phyloP scores from a whole-genome alignment of 768 basidiomycete species.

The Agrocybe chaxingu region DNA sequence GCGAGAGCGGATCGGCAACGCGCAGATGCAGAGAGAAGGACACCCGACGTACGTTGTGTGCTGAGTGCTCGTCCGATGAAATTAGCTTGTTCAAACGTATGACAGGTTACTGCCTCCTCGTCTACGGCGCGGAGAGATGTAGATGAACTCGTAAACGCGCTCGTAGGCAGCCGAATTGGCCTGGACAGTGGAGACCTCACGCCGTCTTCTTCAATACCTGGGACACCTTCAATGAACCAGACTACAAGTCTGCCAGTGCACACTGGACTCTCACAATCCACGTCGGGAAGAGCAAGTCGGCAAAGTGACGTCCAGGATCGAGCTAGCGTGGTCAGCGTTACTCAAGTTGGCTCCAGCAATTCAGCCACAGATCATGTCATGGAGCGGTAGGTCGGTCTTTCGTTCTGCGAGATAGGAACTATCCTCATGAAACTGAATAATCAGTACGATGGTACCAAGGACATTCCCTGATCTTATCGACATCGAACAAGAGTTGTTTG shows the following conservation, averaged over 20 bases:
- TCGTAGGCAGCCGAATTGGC: constrained; percentile 45
- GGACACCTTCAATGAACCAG: constrained; percentile 55
- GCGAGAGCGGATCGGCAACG: constrained; percentile 70
- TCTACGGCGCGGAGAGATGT: constrained; percentile 51
- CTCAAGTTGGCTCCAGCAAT: constrained; percentile 44
- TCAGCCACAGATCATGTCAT: constrained; percentile 66
- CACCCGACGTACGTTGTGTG: constrained; percentile 30
- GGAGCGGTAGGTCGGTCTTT: constrained; percentile 50
- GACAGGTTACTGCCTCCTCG: constrained; percentile 20
- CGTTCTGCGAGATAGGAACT: neutral
- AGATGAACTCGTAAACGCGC: constrained; percentile 65
- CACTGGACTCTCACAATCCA: constrained; percentile 32
- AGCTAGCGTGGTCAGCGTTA: constrained; percentile 32
- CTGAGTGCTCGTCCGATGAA: neutral
- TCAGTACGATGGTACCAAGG: constrained; percentile 61
- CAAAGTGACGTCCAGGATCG: constrained; percentile 59
- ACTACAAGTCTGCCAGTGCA: constrained; percentile 31
- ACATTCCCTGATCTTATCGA: constrained; percentile 80
- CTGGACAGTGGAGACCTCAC: constrained; percentile 65
- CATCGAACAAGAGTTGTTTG: constrained; percentile 86
- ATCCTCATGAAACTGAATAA: constrained; percentile 6
- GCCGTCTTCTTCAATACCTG: constrained; percentile 68
- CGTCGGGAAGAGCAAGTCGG: constrained; percentile 65
- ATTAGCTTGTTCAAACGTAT: neutral
- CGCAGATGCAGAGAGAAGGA: constrained; percentile 43